A percentile compares a stretch with the other conserved stretches of the same genome.
Conservation (phyloP, 106 monocot species). For the Narthecium ossifragum region DNA sequence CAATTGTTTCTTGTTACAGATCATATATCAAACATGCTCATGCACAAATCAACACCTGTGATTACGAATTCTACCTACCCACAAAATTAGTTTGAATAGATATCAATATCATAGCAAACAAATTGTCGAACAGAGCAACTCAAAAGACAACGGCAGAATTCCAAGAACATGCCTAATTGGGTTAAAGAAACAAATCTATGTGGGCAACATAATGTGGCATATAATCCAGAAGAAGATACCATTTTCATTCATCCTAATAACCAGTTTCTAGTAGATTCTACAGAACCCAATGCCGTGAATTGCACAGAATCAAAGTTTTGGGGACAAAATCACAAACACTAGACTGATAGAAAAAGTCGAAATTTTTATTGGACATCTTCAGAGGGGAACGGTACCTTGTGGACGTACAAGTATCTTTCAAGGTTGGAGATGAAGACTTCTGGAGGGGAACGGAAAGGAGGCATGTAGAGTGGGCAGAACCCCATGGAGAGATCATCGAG, state of each 20-base stretch:
- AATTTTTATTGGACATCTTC: too few relatives aligned
- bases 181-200: too few relatives aligned
- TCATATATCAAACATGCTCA: too few relatives aligned
- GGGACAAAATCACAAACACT: not conserved
- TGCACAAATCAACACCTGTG: too few relatives aligned
- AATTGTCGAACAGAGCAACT: not conserved
- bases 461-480: conserved; percentile 41
- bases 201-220: too few relatives aligned
- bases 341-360: not conserved
- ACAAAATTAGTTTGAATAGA: too few relatives aligned
- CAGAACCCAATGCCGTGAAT: not conserved
- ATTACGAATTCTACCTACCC: too few relatives aligned
- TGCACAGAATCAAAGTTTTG: not conserved
- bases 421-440: conserved; percentile 42
- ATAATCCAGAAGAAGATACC: too few relatives aligned
- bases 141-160: too few relatives aligned
- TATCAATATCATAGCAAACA: not conserved
- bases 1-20: too few relatives aligned
- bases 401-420: conserved; percentile 51
- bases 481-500: conserved; percentile 52
- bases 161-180: too few relatives aligned
- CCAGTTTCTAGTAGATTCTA: not conserved
- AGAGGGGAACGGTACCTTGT: conserved; percentile 31
- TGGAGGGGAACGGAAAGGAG: conserved; percentile 23
- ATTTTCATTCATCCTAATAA: not conserved